Evolutionary conservation across 352 stramenopile species (phyloP).

Genomic region (Pythium aristosporum): DNA sequence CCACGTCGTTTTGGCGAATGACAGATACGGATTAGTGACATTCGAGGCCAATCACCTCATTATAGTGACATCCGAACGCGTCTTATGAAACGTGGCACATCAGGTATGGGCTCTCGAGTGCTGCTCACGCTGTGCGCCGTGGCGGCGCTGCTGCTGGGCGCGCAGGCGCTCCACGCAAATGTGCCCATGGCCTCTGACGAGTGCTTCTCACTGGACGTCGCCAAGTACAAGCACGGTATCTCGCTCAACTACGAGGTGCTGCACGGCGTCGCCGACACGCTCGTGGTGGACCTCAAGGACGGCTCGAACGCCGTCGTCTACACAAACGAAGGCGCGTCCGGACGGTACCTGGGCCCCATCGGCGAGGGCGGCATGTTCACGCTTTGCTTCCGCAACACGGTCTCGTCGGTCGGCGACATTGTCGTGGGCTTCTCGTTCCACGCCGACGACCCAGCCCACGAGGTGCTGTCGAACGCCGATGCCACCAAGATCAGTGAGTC

Average conservation of each 20-base stretch:
- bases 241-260: constrained; percentile 87
- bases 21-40: neutral
- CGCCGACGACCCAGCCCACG: constrained; percentile 78
- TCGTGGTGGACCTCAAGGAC: constrained; percentile 67
- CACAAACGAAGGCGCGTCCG: constrained; percentile 45
- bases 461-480: constrained; percentile 87
- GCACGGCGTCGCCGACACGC: constrained; percentile 62
- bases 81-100: constrained; percentile 6
- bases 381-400: constrained; percentile 75
- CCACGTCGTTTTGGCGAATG: neutral
- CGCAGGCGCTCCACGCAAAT: constrained; percentile 45
- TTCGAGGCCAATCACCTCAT: neutral
- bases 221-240: constrained; percentile 77
- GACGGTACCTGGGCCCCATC: constrained; percentile 57
- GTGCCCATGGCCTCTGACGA: constrained; percentile 44
- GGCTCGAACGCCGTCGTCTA: constrained; percentile 61
- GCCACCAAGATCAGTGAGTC: constrained; percentile 87
- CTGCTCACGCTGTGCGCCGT: constrained; percentile 20
- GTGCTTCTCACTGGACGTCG: constrained; percentile 74
- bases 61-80: constrained; percentile 4
- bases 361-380: constrained; percentile 56
- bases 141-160: constrained; percentile 10
- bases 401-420: constrained; percentile 60
- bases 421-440: constrained; percentile 86
- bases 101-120: constrained; percentile 13